Evolutionary conservation across 148 eudicot genomes (phyloP), one percentile per base, ranked within the genome.

Genomic region (Cornus kousa): DNA sequence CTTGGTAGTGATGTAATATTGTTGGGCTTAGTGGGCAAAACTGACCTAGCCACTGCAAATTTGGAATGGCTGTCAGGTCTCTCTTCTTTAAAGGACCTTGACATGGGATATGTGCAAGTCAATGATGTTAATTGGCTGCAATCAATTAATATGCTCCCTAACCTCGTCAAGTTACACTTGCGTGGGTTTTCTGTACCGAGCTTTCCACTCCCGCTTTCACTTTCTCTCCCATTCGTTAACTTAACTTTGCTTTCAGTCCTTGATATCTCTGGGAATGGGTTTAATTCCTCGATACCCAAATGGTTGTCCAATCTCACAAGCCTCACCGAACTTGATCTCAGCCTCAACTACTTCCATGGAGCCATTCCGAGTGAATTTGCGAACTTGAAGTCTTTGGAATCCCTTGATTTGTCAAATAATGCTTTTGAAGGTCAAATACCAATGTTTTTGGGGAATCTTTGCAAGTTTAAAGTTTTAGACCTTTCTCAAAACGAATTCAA

Each of bases 391-490:
- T 28, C 28, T 28, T 28, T 28, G 28, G 28, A 28, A 28, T 28
- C 28, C 33, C 31, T 24, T 65, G 31, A 65, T 24, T 22, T 65
- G 32, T 6, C 3, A 23, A 0, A 0, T 22, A 24, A 9, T 65
- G 2, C 0, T 23, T n/a, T 65, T n/a, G 68, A 10, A 65, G 68
- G 68, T 65, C 31, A 14, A 17, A 13, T 32, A 31, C 4, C 33
- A 43, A 9, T 17, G 31, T 13, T 79, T 24, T 10, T 83, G 13
- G 75, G 83, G 7, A 48, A 33, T 5, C n/a, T 72, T 5, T 81
- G 79, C 71, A 68, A 55, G 2, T 74, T 80, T 24, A 78, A 71
- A 65, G 0, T 7, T 35, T 35, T 84, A 5, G 17, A 74, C 68
- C 39, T 84, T 32, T 65, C 67, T 0, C 5, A 1, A 0, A 65